Evolutionary conservation across 2,329 filamentous ascomycete species (phyloP).

Genomic region (Aureobasidium sp.): DNA sequence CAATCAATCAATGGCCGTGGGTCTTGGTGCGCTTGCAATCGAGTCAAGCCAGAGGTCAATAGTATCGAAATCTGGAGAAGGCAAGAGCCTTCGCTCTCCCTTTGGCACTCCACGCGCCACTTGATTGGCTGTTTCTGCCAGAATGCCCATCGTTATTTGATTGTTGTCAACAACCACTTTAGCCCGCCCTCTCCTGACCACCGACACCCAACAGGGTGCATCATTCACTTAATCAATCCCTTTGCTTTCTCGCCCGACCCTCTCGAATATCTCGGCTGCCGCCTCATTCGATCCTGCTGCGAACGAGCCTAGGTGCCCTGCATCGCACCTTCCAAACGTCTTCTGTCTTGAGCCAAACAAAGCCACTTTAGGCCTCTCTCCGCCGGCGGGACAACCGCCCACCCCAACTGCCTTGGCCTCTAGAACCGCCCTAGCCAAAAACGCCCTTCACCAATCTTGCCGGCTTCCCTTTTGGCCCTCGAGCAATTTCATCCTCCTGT

Average conservation of each 20-base stretch:
- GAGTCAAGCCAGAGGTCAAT: constrained; percentile 3
- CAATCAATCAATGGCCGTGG: background rate
- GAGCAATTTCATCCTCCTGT: background rate
- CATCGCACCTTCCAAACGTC: background rate
- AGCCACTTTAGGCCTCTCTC: constrained; percentile 6
- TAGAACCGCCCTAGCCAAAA: constrained; percentile 10
- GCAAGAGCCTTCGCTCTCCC: background rate
- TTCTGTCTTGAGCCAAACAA: background rate
- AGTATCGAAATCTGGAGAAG: constrained; percentile 4
- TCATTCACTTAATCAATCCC: background rate
- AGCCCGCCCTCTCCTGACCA: constrained; percentile 6
- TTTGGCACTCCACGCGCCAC: background rate
- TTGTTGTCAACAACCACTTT: constrained; percentile 5
- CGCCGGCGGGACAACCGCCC: constrained; percentile 8
- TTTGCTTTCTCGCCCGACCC: background rate
- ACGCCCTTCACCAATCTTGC: background rate
- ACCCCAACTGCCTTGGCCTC: constrained; percentile 1
- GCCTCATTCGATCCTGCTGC: background rate
- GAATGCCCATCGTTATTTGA: constrained; percentile 8
- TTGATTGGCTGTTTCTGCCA: background rate
- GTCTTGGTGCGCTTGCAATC: background rate
- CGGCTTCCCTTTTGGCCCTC: background rate
- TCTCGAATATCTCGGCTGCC: background rate
- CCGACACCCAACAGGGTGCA: background rate
- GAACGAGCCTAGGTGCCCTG: background rate